Conservation (phyloP, 768 basidiomycete species). For the Tulasnella sp. region DNA sequence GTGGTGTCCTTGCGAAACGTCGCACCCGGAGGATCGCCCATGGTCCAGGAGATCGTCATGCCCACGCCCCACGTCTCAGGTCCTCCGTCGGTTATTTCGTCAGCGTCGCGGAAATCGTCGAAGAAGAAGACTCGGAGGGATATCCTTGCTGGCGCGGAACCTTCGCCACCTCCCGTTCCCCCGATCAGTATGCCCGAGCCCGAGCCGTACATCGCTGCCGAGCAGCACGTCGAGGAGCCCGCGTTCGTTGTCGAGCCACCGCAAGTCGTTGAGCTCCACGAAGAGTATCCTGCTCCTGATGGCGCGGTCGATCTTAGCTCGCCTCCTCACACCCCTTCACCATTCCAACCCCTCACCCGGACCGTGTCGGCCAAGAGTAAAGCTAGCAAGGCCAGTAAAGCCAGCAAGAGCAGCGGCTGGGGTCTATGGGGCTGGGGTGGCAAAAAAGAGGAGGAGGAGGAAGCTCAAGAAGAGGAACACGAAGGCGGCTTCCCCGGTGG, state of each 20-base stretch:
- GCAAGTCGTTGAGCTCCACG: neutral
- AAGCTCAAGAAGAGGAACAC: neutral
- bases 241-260: neutral
- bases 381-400: neutral
- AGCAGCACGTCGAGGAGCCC: neutral
- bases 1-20: neutral
- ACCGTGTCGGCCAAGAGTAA: slow-evolving; percentile 1
- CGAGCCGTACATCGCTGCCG: neutral
- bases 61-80: neutral
- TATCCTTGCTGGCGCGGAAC: neutral
- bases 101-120: neutral
- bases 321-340: neutral
- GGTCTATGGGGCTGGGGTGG: neutral
- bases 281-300: neutral
- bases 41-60: slow-evolving; percentile 10
- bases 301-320: neutral
- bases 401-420: neutral
- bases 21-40: neutral
- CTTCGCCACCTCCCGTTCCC: neutral
- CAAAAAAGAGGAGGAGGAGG: neutral
- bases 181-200: neutral
- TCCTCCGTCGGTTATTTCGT: neutral
- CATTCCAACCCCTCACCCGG: neutral
- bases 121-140: neutral
- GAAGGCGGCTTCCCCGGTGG: neutral